Conservation (phyloP, 2,329 filamentous ascomycete species). For the Xylariaceae sp. region DNA sequence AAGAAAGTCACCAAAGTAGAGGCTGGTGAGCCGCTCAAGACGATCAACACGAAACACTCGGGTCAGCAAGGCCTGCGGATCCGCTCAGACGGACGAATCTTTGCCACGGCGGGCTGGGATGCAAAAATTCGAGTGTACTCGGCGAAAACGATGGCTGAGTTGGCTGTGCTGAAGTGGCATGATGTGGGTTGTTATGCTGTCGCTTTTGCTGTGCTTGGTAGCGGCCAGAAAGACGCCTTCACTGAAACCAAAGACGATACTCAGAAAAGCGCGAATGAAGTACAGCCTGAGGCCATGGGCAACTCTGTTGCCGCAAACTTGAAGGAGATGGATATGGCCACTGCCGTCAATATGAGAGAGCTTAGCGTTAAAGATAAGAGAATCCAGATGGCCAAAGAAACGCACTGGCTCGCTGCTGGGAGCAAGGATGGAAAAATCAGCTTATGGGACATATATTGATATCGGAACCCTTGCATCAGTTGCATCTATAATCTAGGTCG, state of each 20-base stretch:
- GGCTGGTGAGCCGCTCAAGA: constrained; percentile 62
- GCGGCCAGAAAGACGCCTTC: constrained; percentile 13
- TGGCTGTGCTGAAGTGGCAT: constrained; percentile 96
- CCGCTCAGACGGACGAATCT: constrained; percentile 79
- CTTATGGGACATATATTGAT: constrained; percentile 89
- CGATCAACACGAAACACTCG: constrained; percentile 80
- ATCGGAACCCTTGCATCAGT: not conserved
- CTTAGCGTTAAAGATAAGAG: constrained; percentile 67
- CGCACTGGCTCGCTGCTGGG: constrained; percentile 89
- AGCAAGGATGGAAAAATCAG: constrained; percentile 96
- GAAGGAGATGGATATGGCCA: constrained; percentile 30
- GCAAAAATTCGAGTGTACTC: constrained; percentile 81
- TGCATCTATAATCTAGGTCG: not conserved
- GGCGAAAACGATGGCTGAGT: constrained; percentile 77
- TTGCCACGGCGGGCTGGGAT: constrained; percentile 95
- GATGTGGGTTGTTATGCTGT: constrained; percentile 83
- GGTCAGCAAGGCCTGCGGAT: constrained; percentile 84
- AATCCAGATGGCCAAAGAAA: constrained; percentile 66
- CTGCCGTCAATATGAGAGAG: constrained; percentile 40
- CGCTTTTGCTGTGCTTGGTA: constrained; percentile 66
- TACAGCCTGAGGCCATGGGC: not conserved
- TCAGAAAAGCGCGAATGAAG: constrained; percentile 16
- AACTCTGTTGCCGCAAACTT: constrained; percentile 13
- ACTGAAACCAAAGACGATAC: constrained; percentile 3
- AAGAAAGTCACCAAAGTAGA: constrained; percentile 25